Evolutionary conservation across 192 early-diverging fungal species (phyloP).

Genomic region (Thamnidium elegans): DNA sequence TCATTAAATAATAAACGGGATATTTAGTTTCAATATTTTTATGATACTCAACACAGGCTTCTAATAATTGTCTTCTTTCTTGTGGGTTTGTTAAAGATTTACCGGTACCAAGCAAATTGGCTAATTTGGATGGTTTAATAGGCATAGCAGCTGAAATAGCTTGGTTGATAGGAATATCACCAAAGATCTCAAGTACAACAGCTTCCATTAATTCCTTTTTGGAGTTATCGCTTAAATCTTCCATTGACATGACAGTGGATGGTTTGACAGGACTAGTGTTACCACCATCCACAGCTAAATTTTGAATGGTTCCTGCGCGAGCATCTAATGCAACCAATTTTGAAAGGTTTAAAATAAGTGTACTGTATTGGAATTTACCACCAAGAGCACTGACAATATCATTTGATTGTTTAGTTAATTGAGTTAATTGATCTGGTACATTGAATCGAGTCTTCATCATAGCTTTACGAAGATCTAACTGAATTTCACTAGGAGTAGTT

Average conservation of each 20-base stretch:
- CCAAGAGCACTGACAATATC: slow-evolving; percentile 9
- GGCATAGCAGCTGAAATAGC: slow-evolving; percentile 26
- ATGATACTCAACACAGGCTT: slow-evolving; percentile 28
- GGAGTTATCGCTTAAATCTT: neutral
- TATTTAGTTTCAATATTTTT: slow-evolving; percentile 11
- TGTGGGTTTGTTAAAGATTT: neutral
- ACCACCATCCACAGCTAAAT: neutral
- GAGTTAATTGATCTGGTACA: slow-evolving; percentile 7
- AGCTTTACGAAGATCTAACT: neutral
- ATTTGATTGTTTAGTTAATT: neutral
- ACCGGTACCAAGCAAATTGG: neutral
- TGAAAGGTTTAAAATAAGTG: slow-evolving; percentile 13
- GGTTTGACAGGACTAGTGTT: neutral
- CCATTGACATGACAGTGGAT: neutral
- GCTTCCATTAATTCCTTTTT: slow-evolving; percentile 11
- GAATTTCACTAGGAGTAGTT: neutral
- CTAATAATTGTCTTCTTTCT: slow-evolving; percentile 12
- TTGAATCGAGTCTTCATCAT: slow-evolving; percentile 9
- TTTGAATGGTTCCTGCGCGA: slow-evolving; percentile 5
- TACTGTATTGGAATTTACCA: slow-evolving; percentile 7
- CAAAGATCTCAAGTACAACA: slow-evolving; percentile 20
- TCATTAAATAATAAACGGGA: slow-evolving; percentile 23
- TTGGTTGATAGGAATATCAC: slow-evolving; percentile 26
- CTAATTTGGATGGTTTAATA: slow-evolving; percentile 14
- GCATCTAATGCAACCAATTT: slow-evolving; percentile 8